phyloP scores from a whole-genome alignment of 768 basidiomycete genomes.

The Multifurca ochricompacta region DNA sequence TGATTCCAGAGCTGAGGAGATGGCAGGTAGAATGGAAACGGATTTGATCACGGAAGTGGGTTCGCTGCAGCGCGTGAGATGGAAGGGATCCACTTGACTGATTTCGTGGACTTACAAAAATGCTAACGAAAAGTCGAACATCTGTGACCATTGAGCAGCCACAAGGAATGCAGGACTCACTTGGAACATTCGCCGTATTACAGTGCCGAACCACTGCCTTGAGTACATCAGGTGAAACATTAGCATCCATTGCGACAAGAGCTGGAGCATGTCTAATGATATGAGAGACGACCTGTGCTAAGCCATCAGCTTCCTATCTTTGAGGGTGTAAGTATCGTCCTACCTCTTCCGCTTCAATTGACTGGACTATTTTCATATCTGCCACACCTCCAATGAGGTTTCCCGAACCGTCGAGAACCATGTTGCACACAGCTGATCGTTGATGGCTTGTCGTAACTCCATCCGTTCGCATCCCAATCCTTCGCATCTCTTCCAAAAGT shows the following conservation, averaged over 20 bases:
- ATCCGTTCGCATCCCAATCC: conserved; percentile 73
- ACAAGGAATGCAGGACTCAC: conserved; percentile 35
- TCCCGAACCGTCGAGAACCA: conserved; percentile 68
- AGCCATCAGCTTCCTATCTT: not conserved
- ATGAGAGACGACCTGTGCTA: conserved; percentile 41
- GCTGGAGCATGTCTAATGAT: conserved; percentile 43
- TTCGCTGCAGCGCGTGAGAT: conserved; percentile 46
- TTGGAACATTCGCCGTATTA: conserved; percentile 36
- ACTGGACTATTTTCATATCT: conserved; percentile 72
- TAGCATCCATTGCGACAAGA: conserved; percentile 71
- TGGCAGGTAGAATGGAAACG: conserved; percentile 55
- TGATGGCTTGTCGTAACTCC: conserved; percentile 47
- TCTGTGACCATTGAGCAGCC: not conserved
- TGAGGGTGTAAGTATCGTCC: conserved; percentile 1
- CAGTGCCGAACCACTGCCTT: conserved; percentile 46
- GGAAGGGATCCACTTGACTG: not conserved
- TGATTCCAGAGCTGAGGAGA: conserved; percentile 34
- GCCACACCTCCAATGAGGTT: conserved; percentile 80
- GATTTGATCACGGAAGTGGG: conserved; percentile 90
- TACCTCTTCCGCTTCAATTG: conserved; percentile 42
- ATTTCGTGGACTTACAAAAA: conserved; percentile 56
- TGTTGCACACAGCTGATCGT: conserved; percentile 77
- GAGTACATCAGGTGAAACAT: conserved; percentile 52
- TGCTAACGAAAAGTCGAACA: conserved; percentile 33
- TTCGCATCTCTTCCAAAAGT: conserved; percentile 46